These are phyloP conservation scores for Fraxinus nigra DNA, from an alignment of 305 asterid genomes.

Conservation along the genomic window DNA sequence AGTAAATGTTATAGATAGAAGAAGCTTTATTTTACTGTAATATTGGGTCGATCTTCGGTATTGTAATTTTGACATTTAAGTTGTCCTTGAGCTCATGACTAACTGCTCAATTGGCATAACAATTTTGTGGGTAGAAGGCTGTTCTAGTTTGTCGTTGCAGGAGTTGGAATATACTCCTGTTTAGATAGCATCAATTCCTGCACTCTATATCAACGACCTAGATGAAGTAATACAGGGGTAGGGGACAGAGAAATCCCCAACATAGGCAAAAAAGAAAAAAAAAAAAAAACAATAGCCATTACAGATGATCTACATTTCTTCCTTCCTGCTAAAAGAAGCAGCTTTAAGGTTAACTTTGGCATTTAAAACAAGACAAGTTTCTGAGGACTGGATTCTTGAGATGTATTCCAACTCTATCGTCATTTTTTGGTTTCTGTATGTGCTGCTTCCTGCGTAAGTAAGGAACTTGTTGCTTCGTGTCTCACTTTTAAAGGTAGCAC, in stretches of 20 bases:
- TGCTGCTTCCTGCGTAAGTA: neutral
- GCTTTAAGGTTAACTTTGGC: neutral
- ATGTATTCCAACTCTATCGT: neutral
- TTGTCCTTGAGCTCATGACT: neutral
- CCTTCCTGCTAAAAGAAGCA: neutral
- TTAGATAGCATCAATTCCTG: neutral
- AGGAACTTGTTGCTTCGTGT: neutral
- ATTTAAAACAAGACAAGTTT: conserved; percentile 21
- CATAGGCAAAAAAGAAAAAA: neutral
- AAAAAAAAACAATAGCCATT: neutral
- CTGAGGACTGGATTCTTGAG: neutral
- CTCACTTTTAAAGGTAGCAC: neutral
- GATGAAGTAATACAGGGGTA: neutral
- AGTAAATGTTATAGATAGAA: neutral
- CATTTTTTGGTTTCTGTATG: neutral
- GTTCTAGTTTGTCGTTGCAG: neutral
- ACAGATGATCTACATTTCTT: neutral
- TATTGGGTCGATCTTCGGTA: neutral
- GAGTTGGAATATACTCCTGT: too few species aligned
- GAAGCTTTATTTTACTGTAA: neutral
- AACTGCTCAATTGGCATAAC: neutral
- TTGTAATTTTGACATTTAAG: neutral
- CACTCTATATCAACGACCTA: neutral
- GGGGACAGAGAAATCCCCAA: neutral
- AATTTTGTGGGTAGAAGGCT: neutral